Base-by-base conservation (phyloP, 176 grass and related monocot genomes). In the Oryza australiensis region DNA sequence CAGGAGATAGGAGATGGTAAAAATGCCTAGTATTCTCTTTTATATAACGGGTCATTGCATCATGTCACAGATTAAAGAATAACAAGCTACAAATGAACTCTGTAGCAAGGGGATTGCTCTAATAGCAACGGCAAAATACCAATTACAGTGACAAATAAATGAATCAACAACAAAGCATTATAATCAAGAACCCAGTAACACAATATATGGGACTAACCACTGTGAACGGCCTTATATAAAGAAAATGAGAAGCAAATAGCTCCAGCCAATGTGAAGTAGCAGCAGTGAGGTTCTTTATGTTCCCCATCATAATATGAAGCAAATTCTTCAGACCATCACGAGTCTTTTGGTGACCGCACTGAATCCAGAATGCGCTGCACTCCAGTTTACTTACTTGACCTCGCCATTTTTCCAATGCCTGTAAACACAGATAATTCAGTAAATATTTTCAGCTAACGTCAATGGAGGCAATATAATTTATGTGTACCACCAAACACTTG, bases 391-490 rank as follows among this genome's bases (percentile, higher is more conserved):
- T 98, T 71, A 98, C 86, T 75, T 98, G 93, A 57, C 82, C 82
- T 37, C 95, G 88, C 95, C 95, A 98, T 89, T 93, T 93, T 74
- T 98, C 95, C 92, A 87, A 91, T 62, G 92, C 88, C 95, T 98
- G 88, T 55, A 80, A 69, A 72, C 74, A 77, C 4, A 87, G 70
- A 70, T 81, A 68, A 26, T 26, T 80, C 71, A 62, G 30, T 15
- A 84, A 91, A 48, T 38, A 34, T 4, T 67, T 60, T 68, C 71
- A 5, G 59, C 42, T 82, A 62, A 79, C 71, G 68, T 85, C 63
- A 88, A 41, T n/a, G 64, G 8, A 79, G 48, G 33, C 12, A 26
- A 66, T 38, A 80, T 68, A 73, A 32, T 66, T 48, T 8, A 62
- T 16, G 27, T 79, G 24, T 70, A 68, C 13, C 38, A 43, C 67